A percentile compares a stretch with the other conserved stretches of the same genome.
These are phyloP conservation scores for Ambispora gerdemannii DNA, from an alignment of 192 early-diverging fungal species.

Conservation along the genomic window DNA sequence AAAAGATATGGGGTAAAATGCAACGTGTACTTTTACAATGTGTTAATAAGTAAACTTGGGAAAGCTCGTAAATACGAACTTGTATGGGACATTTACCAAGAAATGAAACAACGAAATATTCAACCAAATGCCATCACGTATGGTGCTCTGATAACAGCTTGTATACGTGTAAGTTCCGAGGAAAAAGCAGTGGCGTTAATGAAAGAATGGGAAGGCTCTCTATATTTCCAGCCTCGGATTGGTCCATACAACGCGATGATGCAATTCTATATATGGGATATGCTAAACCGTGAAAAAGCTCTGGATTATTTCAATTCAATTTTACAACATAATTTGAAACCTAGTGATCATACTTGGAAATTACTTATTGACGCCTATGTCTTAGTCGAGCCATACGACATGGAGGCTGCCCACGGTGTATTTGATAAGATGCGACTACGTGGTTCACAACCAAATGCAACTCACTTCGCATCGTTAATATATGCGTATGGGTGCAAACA, in stretches of 20 bases:
- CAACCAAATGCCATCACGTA: constrained; percentile 54
- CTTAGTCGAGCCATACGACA: constrained; percentile 53
- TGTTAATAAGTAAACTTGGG: constrained; percentile 56
- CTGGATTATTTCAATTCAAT: constrained; percentile 50
- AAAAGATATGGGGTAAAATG: constrained; percentile 51
- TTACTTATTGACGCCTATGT: constrained; percentile 55
- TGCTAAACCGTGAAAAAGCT: constrained; percentile 45
- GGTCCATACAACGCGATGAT: constrained; percentile 60
- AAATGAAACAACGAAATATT: constrained; percentile 52
- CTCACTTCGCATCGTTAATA: constrained; percentile 54
- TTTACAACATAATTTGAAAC: constrained; percentile 40
- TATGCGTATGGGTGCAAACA: constrained; percentile 56
- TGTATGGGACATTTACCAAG: constrained; percentile 50
- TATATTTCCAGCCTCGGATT: constrained; percentile 48
- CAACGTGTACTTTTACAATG: constrained; percentile 58
- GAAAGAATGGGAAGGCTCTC: constrained; percentile 44
- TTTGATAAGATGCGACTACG: constrained; percentile 43
- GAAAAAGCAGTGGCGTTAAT: constrained; percentile 46
- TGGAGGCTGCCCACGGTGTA: constrained; percentile 49
- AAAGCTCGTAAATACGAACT: constrained; percentile 55
- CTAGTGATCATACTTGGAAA: constrained; percentile 54
- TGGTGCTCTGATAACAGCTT: constrained; percentile 55
- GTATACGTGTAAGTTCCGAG: constrained; percentile 53
- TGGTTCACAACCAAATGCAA: constrained; percentile 40
- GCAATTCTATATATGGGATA: constrained; percentile 58